phyloP scores from a whole-genome alignment of 495 filamentous ascomycete species.

The Annulohypoxylon maeteangense region DNA sequence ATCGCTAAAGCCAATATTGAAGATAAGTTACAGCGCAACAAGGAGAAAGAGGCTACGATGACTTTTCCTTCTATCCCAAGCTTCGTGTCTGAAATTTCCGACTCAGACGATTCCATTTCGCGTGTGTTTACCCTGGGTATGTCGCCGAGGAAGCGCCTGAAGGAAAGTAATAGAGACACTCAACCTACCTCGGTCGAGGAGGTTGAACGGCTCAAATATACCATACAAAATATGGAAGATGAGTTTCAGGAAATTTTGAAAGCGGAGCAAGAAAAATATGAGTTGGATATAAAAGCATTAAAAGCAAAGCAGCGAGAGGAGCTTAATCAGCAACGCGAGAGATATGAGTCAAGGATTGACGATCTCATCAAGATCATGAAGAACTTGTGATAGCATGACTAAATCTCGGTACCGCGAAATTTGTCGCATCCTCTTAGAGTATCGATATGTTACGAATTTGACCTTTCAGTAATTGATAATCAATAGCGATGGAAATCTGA shows the following conservation, averaged over 20 bases:
- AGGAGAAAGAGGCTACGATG: not conserved
- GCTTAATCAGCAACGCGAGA: slow-evolving; percentile 10
- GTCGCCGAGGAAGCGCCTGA: not conserved
- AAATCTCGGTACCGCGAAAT: too few relatives aligned
- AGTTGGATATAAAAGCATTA: not conserved
- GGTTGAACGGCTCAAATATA: not conserved
- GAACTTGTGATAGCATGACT: not conserved
- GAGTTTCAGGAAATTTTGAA: slow-evolving; percentile 18
- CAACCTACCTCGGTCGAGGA: not conserved
- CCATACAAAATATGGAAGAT: slow-evolving; percentile 7
- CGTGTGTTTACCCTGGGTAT: not conserved
- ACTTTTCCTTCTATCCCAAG: not conserved
- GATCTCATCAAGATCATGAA: slow-evolving; percentile 25
- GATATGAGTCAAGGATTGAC: slow-evolving; percentile 17
- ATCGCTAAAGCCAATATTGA: not conserved
- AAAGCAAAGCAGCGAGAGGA: slow-evolving; percentile 13
- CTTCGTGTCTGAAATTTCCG: not conserved
- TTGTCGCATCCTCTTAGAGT: not conserved
- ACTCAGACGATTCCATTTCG: not conserved
- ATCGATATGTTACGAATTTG: not conserved
- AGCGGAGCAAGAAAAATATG: slow-evolving; percentile 7
- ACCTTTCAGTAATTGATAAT: not conserved
- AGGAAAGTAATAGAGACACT: not conserved
- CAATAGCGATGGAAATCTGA: not conserved
- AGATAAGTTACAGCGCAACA: not conserved